A percentile compares a stretch with the other conserved stretches of the same genome.
Evolutionary conservation across 441 rosid genomes (phyloP).

Genomic region (Gossypium davidsonii): DNA sequence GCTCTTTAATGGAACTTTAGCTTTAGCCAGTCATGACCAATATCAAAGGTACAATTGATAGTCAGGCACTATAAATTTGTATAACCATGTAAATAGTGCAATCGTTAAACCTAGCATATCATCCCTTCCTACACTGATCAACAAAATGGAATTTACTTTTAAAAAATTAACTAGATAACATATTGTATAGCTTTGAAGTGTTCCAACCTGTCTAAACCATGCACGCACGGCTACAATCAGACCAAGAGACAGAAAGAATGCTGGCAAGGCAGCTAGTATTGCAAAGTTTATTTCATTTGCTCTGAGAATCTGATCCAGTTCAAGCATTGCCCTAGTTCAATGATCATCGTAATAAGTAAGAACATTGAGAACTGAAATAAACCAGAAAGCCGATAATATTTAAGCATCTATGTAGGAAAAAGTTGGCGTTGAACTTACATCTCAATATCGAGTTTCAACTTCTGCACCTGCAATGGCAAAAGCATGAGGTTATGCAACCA

Average conservation of each 20-base stretch:
- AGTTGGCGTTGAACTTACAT: conserved; percentile 50
- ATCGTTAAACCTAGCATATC: not conserved
- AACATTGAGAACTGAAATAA: conserved; percentile 15
- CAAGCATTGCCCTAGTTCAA: conserved; percentile 85
- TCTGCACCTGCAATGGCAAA: conserved; percentile 70
- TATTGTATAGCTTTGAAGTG: not conserved
- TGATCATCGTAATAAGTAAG: conserved; percentile 18
- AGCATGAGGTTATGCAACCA: conserved; percentile 17
- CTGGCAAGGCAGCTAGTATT: conserved; percentile 86
- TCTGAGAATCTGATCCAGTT: conserved; percentile 88
- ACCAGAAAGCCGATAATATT: conserved; percentile 9
- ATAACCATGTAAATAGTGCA: not conserved
- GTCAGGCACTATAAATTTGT: conserved; percentile 1
- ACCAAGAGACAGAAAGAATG: conserved; percentile 64
- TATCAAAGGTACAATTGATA: not conserved
- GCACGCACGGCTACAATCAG: conserved; percentile 59
- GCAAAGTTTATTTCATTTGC: conserved; percentile 99
- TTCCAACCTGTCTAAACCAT: conserved; percentile 67
- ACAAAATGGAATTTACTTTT: conserved; percentile 14
- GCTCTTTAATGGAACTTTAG: not conserved
- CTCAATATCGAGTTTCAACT: conserved; percentile 88
- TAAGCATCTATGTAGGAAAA: conserved; percentile 14
- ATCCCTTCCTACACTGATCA: not conserved
- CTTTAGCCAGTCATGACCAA: not conserved
- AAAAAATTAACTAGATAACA: not conserved